phyloP scores from a whole-genome alignment of 108 stramenopile genomes.

The Nannochloropsis granulata region DNA sequence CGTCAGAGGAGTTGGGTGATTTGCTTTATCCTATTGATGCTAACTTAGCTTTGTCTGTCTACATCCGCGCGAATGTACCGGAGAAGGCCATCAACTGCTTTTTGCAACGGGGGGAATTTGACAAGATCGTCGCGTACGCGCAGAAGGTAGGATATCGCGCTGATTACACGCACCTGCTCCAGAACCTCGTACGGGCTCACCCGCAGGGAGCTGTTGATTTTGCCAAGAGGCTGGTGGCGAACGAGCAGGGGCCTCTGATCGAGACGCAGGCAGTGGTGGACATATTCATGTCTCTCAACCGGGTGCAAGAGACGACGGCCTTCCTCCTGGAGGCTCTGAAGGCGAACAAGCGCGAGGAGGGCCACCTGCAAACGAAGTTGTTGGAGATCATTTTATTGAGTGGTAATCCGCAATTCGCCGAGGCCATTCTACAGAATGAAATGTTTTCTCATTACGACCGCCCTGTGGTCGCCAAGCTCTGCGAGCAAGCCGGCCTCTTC shows the following conservation, averaged over 20 bases:
- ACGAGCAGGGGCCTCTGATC: conserved; percentile 75
- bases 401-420: conserved; percentile 96
- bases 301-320: conserved; percentile 92
- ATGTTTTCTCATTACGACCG: conserved; percentile 95
- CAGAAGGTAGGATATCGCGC: conserved; percentile 59
- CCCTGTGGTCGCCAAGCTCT: conserved; percentile 87
- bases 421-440: conserved; percentile 97
- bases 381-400: conserved; percentile 99
- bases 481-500: conserved; percentile 93
- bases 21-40: conserved; percentile 76
- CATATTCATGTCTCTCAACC: conserved; percentile 85
- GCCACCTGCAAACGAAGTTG: conserved; percentile 96
- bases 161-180: conserved; percentile 90
- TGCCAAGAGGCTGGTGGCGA: conserved; percentile 65
- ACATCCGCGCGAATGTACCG: conserved; percentile 81
- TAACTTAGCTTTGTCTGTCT: conserved; percentile 93
- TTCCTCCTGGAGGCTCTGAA: conserved; percentile 95
- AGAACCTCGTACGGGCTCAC: conserved; percentile 89
- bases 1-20: conserved; percentile 86
- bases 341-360: conserved; percentile 87
- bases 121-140: conserved; percentile 93
- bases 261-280: conserved; percentile 94
- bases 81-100: conserved; percentile 98
- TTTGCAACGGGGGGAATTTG: conserved; percentile 92
- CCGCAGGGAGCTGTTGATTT: conserved; percentile 95